Evolutionary conservation across 495 filamentous ascomycete species (phyloP), one percentile per base, ranked within the genome.

Genomic region (Aspergillus baeticus): DNA sequence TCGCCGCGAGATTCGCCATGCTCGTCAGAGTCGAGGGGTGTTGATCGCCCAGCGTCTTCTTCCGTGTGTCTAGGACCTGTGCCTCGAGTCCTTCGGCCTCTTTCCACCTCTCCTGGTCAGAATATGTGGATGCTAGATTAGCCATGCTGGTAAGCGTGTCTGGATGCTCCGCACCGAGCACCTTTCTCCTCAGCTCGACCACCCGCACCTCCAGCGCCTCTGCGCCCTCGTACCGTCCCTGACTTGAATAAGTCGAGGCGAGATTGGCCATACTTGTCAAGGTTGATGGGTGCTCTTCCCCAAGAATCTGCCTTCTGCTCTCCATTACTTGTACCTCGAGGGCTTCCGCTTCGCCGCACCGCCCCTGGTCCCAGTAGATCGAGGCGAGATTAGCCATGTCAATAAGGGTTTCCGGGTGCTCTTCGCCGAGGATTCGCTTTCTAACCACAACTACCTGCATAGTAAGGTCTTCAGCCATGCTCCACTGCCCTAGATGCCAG

Each of bases 401-500:
- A 8, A 17, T 41, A 4, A 42, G 36, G 17, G 36, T 43, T 6
- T 31, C 13, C 17, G 21, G 36, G 36, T 54, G 34, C 20, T 33
- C 48, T 7, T 10, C 20, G 13, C 11, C 14, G 7, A 51, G 31
- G 18, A 37, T 34, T n/a, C 21, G 47, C 18, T 51, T 51, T 14
- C 47, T 3, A 13, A 26, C 1, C 6, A 22, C 17, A 1, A 45
- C 1, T 1, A 45, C 42, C 18, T 45, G 42, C 7, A 45, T 2
- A 0, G 21, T 2, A 6, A 45, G 42, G 17, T 45, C 15, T 15
- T 45, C 42, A 6, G 36, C 73, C 33, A 76, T 63, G 23, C 64
- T 54, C 62, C 48, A 73, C 29, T 63, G 65, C 43, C 70, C 74
- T 53, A 69, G 67, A 31, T 63, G 46, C 21, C 29, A 67, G 17